These are phyloP conservation scores for Tricholoma hemisulphureum DNA, from an alignment of 768 basidiomycete species.

Conservation along the genomic window DNA sequence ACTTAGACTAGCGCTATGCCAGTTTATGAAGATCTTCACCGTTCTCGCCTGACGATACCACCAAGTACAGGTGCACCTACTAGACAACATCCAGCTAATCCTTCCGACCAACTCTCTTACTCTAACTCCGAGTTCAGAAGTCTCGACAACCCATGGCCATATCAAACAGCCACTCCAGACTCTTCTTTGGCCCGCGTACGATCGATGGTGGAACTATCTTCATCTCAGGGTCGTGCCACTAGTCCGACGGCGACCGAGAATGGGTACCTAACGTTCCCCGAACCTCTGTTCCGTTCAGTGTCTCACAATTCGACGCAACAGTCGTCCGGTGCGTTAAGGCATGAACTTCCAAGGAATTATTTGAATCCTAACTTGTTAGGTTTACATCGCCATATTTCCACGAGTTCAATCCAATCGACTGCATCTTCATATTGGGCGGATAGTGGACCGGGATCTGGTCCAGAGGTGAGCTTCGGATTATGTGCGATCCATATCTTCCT, in stretches of 20 bases:
- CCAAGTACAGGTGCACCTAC: neutral
- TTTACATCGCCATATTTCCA: constrained; percentile 23
- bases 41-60: neutral
- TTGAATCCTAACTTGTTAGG: constrained; percentile 20
- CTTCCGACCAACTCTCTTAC: constrained; percentile 12
- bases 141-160: constrained; percentile 35
- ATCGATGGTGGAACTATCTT: constrained; percentile 30
- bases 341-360: constrained; percentile 43
- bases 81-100: neutral
- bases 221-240: constrained; percentile 33
- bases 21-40: neutral
- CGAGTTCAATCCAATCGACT: constrained; percentile 27
- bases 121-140: constrained; percentile 14
- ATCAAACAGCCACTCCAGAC: constrained; percentile 22
- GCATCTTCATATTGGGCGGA: constrained; percentile 38
- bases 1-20: neutral
- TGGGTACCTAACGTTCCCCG: constrained; percentile 43
- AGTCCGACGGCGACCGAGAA: constrained; percentile 31
- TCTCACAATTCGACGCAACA: constrained; percentile 34
- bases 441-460: constrained; percentile 26
- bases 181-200: constrained; percentile 30
- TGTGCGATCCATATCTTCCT: neutral
- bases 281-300: constrained; percentile 50
- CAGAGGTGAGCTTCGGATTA: constrained; percentile 27
- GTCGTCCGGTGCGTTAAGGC: constrained; percentile 22